Percentiles rank a stretch among this genome's conserved stretches.
Conservation (phyloP, 73 alveolate genomes). For the Tetrahymena borealis region DNA sequence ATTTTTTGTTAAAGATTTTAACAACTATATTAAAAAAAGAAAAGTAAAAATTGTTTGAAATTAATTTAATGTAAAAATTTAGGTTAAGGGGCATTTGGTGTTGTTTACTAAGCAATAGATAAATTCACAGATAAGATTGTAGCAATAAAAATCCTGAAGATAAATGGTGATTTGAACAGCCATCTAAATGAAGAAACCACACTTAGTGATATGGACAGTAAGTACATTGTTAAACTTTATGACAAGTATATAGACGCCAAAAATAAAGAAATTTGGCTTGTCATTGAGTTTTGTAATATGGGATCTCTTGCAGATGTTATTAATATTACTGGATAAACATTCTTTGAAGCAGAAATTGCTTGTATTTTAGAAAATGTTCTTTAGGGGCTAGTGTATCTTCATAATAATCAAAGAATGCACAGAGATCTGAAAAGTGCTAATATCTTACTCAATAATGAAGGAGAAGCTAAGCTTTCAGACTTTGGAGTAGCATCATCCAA, state of each 20-base stretch:
- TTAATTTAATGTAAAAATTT: background rate
- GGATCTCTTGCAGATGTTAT: background rate
- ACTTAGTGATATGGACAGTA: background rate
- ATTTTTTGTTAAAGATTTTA: too few species aligned
- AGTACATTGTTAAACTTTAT: background rate
- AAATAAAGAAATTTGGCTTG: background rate
- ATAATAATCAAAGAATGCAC: background rate
- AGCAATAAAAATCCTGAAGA: background rate
- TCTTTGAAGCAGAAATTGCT: background rate
- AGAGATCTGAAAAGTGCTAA: background rate
- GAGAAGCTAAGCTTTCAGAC: background rate
- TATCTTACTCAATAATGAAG: background rate
- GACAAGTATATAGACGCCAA: background rate
- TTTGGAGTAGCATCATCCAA: background rate
- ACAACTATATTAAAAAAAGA: too few species aligned
- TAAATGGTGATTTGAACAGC: background rate
- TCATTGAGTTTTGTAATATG: background rate
- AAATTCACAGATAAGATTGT: background rate
- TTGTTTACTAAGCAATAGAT: background rate
- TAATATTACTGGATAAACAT: background rate
- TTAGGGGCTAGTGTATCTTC: background rate
- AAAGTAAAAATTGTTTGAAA: background rate
- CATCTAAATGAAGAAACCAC: background rate
- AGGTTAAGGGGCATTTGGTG: background rate
- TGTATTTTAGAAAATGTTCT: background rate